A percentile compares a stretch with the other conserved stretches of the same genome.
Conservation (phyloP, 1,139 yeast genomes). For the Yamadazyma sp. region DNA sequence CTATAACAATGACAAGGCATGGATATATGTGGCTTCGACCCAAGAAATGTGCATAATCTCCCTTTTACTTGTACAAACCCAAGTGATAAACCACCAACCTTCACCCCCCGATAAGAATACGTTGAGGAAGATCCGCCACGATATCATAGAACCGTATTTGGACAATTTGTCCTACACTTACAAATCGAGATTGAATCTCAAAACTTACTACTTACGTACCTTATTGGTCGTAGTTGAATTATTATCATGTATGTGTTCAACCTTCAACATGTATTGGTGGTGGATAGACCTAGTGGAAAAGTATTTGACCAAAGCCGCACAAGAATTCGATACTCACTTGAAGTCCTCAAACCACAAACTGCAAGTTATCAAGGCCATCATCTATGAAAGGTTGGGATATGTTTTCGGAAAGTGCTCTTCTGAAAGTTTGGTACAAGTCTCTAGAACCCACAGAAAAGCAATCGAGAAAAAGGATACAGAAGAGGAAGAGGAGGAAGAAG, state of each 20-base stretch:
- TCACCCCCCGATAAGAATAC: conserved; percentile 47
- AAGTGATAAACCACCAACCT: conserved; percentile 17
- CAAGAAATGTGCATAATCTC: conserved; percentile 88
- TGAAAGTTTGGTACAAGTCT: conserved; percentile 3
- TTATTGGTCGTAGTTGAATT: conserved; percentile 47
- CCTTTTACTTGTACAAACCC: conserved; percentile 65
- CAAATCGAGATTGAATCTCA: conserved; percentile 61
- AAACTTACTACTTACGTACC: conserved; percentile 58
- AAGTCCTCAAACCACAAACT: conserved; percentile 29
- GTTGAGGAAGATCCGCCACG: conserved; percentile 59
- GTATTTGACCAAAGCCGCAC: conserved; percentile 41
- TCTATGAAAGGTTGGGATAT: conserved; percentile 44
- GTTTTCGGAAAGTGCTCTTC: conserved; percentile 29
- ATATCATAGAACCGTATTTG: conserved; percentile 62
- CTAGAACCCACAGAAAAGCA: conserved; percentile 15
- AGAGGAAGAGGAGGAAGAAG: conserved; percentile 12
- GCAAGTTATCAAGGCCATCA: conserved; percentile 44
- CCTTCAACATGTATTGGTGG: conserved; percentile 45
- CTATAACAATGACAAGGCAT: conserved; percentile 74
- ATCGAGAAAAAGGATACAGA: conserved; percentile 3
- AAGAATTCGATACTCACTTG: conserved; percentile 40
- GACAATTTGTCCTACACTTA: conserved; percentile 58
- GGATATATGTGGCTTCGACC: conserved; percentile 79
- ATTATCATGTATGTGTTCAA: conserved; percentile 48
- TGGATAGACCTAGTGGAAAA: conserved; percentile 50